phyloP scores from a whole-genome alignment of 805 yeast species.

The Metschnikowia hibisci region DNA sequence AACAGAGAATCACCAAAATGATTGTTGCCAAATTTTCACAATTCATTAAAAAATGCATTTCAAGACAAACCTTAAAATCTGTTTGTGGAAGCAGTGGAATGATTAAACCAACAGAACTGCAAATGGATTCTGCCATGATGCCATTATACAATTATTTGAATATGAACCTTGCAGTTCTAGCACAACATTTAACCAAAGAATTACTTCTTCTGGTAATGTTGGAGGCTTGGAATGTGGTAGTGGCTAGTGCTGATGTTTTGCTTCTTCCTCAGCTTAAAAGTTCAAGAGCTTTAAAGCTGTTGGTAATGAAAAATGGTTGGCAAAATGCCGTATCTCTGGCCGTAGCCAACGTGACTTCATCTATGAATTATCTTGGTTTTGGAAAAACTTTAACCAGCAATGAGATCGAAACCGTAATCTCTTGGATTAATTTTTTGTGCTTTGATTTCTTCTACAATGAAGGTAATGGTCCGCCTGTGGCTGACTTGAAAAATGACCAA shows the following conservation, averaged over 20 bases:
- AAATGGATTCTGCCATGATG: constrained; percentile 59
- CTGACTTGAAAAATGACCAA: constrained; percentile 54
- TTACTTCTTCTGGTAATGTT: constrained; percentile 63
- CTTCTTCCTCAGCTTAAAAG: constrained; percentile 67
- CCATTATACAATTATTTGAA: constrained; percentile 76
- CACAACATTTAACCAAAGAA: constrained; percentile 52
- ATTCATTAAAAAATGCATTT: constrained; percentile 54
- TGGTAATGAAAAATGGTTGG: constrained; percentile 32
- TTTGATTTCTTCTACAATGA: constrained; percentile 73
- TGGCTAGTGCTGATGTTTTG: constrained; percentile 64
- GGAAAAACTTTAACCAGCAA: constrained; percentile 52
- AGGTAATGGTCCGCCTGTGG: constrained; percentile 76
- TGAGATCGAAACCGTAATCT: constrained; percentile 65
- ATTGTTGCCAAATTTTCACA: constrained; percentile 72
- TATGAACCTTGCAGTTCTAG: constrained; percentile 61
- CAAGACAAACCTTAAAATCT: constrained; percentile 52
- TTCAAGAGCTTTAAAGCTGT: constrained; percentile 30
- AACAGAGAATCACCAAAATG: constrained; percentile 61
- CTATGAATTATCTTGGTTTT: constrained; percentile 43
- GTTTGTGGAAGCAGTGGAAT: constrained; percentile 52
- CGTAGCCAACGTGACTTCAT: constrained; percentile 46
- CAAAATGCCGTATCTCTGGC: constrained; percentile 46
- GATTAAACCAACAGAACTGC: constrained; percentile 40
- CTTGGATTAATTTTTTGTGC: constrained; percentile 66
- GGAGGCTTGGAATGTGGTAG: constrained; percentile 75